phyloP scores from a whole-genome alignment of 2,329 filamentous ascomycete genomes.

The Aspergillus japonicus region DNA sequence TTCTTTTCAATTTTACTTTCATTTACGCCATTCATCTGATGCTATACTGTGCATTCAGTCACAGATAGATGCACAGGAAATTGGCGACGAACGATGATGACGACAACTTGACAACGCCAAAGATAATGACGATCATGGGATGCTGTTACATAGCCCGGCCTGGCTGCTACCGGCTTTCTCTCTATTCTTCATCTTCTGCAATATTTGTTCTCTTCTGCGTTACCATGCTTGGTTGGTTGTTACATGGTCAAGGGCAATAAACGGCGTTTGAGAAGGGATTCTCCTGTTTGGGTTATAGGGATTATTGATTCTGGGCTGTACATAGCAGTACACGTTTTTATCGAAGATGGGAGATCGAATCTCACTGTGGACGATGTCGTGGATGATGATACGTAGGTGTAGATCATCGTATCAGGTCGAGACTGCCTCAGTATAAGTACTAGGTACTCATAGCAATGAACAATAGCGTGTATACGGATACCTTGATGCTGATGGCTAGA shows the following conservation, averaged over 20 bases:
- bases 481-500: no score
- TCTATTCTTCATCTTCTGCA: constrained; percentile 1
- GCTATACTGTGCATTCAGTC: not conserved
- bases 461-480: no score
- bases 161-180: constrained; percentile 2
- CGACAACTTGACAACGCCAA: not conserved
- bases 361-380: no score
- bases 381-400: no score
- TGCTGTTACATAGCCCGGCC: not conserved
- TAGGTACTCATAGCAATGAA: no score
- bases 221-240: not conserved
- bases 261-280: not conserved
- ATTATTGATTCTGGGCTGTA: not conserved
- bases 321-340: not conserved
- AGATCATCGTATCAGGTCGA: no score
- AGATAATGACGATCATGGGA: not conserved
- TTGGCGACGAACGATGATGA: not conserved
- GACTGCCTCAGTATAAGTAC: no score
- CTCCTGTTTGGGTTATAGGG: not conserved
- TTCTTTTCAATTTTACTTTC: not conserved
- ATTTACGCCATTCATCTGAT: not conserved
- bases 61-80: not conserved
- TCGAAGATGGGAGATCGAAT: no score
- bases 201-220: not conserved
- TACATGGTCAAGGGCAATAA: not conserved